These are phyloP conservation scores for Drechmeria coniospora DNA, from an alignment of 2,329 filamentous ascomycete genomes.

Conservation along the genomic window DNA sequence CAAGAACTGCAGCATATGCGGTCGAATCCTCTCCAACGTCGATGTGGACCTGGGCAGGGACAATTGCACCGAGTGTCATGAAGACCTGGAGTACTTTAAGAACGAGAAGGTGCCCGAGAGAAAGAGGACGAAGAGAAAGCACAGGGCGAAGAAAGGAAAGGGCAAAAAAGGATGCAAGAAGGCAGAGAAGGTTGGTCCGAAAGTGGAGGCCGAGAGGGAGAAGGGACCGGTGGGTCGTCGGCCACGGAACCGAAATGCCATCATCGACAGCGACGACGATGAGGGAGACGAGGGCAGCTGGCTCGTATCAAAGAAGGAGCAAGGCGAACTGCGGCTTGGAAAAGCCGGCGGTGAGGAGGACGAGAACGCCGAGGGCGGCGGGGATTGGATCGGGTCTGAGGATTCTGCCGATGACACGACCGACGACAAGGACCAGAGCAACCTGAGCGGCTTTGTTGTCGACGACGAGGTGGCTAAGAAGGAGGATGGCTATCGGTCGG, in stretches of 20 bases:
- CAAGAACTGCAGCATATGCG: slow-evolving; percentile 74
- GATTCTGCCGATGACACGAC: slow-evolving; percentile 46
- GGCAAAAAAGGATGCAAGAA: slow-evolving; percentile 12
- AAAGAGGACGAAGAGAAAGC: slow-evolving; percentile 22
- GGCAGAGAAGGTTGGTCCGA: slow-evolving; percentile 5
- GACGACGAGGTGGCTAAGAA: slow-evolving; percentile 29
- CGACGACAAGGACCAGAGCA: slow-evolving; percentile 36
- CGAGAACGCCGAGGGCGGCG: slow-evolving; percentile 75
- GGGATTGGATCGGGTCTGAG: slow-evolving; percentile 59
- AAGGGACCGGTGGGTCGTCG: slow-evolving; percentile 14
- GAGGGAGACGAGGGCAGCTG: slow-evolving; percentile 62
- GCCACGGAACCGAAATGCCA: slow-evolving; percentile 34
- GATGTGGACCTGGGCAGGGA: slow-evolving; percentile 24
- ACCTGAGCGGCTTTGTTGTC: slow-evolving; percentile 39
- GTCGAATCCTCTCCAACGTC: slow-evolving; percentile 45
- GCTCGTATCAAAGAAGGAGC: slow-evolving; percentile 59
- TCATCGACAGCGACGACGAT: slow-evolving; percentile 53
- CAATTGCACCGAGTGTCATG: slow-evolving; percentile 58
- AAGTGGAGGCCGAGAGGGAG: slow-evolving; percentile 6
- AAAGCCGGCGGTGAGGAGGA: slow-evolving; percentile 75
- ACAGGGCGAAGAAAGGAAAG: slow-evolving; percentile 16
- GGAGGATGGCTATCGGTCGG: slow-evolving; percentile 13
- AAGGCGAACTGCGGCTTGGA: slow-evolving; percentile 44
- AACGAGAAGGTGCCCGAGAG: slow-evolving; percentile 25
- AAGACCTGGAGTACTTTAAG: slow-evolving; percentile 53